These are phyloP conservation scores for Raphanus sativus DNA, from an alignment of 345 rosid genomes.

Conservation along the genomic window DNA sequence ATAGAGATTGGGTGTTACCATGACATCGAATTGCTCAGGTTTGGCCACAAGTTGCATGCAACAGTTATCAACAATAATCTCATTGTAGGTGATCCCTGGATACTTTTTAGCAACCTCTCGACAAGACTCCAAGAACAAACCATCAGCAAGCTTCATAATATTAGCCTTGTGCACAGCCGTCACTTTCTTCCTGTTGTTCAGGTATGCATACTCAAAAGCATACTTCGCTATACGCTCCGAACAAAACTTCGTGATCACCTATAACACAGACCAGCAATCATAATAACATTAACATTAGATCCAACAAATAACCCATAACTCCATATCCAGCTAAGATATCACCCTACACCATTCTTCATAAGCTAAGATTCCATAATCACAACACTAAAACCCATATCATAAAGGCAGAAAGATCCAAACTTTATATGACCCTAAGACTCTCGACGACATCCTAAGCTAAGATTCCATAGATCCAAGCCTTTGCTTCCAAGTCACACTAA, in stretches of 20 bases:
- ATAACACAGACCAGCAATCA: background rate
- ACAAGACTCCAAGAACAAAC: slow-evolving; percentile 92
- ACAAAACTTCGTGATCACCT: slow-evolving; percentile 99
- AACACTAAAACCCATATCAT: no score
- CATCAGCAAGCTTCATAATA: slow-evolving; percentile 99
- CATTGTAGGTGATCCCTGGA: slow-evolving; percentile 86
- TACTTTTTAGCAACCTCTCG: slow-evolving; percentile 87
- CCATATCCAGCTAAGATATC: background rate
- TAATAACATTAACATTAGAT: slow-evolving; percentile 39
- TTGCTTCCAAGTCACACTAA: background rate
- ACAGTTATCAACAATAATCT: slow-evolving; percentile 94
- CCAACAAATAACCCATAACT: background rate
- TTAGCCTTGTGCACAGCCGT: slow-evolving; percentile 98
- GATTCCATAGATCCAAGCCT: background rate
- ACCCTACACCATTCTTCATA: no score
- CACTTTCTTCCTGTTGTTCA: slow-evolving; percentile 92
- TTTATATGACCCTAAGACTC: no score
- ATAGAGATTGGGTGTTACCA: slow-evolving; percentile 95
- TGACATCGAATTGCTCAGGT: slow-evolving; percentile 98
- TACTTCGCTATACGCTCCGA: slow-evolving; percentile 95
- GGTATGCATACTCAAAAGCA: slow-evolving; percentile 97
- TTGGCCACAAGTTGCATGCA: slow-evolving; percentile 99
- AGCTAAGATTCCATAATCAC: no score
- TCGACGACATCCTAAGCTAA: background rate
- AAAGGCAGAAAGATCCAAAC: no score